Evolutionary conservation across 176 grass and related monocot genomes (phyloP).

Genomic region (Aegilops speltoides): DNA sequence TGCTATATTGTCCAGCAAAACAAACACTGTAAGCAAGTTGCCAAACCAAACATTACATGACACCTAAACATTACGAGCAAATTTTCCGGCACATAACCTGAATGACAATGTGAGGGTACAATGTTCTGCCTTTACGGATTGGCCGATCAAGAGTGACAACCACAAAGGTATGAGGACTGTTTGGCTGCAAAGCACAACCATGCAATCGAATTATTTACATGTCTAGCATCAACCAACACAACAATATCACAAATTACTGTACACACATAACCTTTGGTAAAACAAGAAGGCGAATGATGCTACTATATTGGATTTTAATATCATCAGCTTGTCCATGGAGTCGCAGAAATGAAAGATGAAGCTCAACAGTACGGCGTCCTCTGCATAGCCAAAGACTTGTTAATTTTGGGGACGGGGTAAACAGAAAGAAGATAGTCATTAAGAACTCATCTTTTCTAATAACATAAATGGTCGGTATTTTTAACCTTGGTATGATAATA

Average conservation of each 20-base stretch:
- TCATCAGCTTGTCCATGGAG: slow-evolving; percentile 93
- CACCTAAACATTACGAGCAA: slow-evolving; percentile 8
- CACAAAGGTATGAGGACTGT: slow-evolving; percentile 93
- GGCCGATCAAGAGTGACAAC: slow-evolving; percentile 94
- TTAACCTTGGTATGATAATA: slow-evolving; percentile 90
- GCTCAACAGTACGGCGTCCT: slow-evolving; percentile 89
- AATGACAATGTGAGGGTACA: slow-evolving; percentile 97
- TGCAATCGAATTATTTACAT: slow-evolving; percentile 28
- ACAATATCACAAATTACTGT: slow-evolving; percentile 11
- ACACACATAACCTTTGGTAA: slow-evolving; percentile 77
- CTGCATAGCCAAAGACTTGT: slow-evolving; percentile 40
- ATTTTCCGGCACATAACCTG: slow-evolving; percentile 56
- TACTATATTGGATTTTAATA: slow-evolving; percentile 97
- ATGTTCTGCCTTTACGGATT: slow-evolving; percentile 91
- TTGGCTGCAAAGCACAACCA: slow-evolving; percentile 63
- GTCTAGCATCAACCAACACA: not conserved
- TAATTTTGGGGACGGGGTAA: not conserved
- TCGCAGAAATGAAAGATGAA: slow-evolving; percentile 82
- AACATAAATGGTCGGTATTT: slow-evolving; percentile 22
- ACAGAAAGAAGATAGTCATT: slow-evolving; percentile 1
- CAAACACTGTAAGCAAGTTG: not conserved
- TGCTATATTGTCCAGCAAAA: not conserved
- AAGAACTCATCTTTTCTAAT: slow-evolving; percentile 4
- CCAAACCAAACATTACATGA: not conserved
- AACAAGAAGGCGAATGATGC: slow-evolving; percentile 81